phyloP scores from a whole-genome alignment of 306 rosid species.

The Carpinus fangiana region DNA sequence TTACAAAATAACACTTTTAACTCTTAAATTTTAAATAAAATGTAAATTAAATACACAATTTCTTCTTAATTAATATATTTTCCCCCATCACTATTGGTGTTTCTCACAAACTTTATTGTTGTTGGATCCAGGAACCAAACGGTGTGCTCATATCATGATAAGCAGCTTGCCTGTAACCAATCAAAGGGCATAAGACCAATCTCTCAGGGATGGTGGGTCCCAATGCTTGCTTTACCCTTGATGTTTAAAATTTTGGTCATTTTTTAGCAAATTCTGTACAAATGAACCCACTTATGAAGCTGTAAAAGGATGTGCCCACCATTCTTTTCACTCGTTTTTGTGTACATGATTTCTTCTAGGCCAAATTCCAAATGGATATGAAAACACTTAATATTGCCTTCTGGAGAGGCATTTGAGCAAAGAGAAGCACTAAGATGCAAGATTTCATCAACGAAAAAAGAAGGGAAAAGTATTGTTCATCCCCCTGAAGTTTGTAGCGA shows the following conservation, averaged over 20 bases:
- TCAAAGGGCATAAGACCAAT: slow-evolving; percentile 29
- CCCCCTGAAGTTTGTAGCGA: no score
- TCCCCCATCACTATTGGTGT: no score
- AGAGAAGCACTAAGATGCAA: neutral
- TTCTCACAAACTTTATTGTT: neutral
- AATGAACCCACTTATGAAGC: neutral
- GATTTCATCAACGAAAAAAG: neutral
- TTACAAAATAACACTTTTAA: no score
- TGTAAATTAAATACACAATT: no score
- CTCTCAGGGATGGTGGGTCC: slow-evolving; percentile 42
- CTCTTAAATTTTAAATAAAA: no score
- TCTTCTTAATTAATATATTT: no score
- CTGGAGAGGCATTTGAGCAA: neutral
- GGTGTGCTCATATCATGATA: slow-evolving; percentile 46
- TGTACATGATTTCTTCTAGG: neutral
- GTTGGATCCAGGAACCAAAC: slow-evolving; percentile 53
- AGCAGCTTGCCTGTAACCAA: slow-evolving; percentile 41
- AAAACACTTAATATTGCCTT: neutral
- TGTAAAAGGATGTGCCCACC: neutral
- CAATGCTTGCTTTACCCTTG: slow-evolving; percentile 31
- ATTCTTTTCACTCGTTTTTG: neutral
- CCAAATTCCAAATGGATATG: neutral
- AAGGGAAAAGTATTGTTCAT: no score
- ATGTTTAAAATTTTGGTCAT: slow-evolving; percentile 23
- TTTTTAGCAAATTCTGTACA: slow-evolving; percentile 24